Evolutionary conservation across 2,329 filamentous ascomycete species (phyloP).

Genomic region (Diaporthe amygdali): DNA sequence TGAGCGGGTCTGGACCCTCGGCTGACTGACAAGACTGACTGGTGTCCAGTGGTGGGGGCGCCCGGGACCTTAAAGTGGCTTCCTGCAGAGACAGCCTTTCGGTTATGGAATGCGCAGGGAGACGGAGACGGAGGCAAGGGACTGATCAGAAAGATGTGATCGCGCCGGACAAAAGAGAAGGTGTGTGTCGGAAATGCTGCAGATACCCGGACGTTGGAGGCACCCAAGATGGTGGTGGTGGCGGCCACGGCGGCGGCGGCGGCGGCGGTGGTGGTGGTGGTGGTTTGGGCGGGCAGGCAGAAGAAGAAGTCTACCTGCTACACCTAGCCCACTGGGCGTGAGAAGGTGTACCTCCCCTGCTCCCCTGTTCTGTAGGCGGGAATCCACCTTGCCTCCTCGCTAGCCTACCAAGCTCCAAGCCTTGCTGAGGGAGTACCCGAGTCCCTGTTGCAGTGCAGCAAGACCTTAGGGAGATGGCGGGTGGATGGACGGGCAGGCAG

Average conservation of each 20-base stretch:
- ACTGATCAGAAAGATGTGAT: constrained; percentile 5
- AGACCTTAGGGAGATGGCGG: not conserved
- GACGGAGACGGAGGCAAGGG: not conserved
- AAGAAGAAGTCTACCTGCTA: not conserved
- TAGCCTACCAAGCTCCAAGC: not conserved
- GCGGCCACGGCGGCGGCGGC: not conserved
- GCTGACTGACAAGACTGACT: not conserved
- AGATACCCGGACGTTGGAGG: not conserved
- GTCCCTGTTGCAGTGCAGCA: not conserved
- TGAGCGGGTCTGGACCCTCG: constrained; percentile 3
- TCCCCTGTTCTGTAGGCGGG: too few relatives aligned
- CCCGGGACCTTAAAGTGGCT: not conserved
- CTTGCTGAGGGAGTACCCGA: not conserved
- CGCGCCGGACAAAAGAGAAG: not conserved
- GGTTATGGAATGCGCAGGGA: not conserved
- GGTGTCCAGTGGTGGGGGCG: not conserved
- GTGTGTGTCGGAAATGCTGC: not conserved
- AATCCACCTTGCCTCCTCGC: too few relatives aligned
- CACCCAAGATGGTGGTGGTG: not conserved
- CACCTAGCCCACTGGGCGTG: too few relatives aligned
- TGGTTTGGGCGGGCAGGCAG: not conserved
- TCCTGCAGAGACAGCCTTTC: constrained; percentile 7
- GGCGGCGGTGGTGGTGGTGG: not conserved
- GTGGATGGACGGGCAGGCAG: not conserved
- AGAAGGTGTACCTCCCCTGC: not conserved